Base-by-base conservation (phyloP, 768 basidiomycete species). In the Glaciozyma martinii region DNA sequence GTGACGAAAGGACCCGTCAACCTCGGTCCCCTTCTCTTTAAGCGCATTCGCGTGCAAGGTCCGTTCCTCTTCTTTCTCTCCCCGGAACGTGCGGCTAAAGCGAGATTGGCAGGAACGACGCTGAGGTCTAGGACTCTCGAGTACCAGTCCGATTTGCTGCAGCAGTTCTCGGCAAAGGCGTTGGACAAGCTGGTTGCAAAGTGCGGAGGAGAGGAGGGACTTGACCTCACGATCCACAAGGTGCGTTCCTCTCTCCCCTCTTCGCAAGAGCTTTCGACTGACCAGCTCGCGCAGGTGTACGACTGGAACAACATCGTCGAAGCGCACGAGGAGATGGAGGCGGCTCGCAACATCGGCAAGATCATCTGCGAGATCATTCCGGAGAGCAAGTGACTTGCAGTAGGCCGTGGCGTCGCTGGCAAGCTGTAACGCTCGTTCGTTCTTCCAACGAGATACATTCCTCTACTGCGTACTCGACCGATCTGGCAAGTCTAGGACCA, bases 271-370 rank as follows among this genome's bases (percentile, higher is more conserved):
- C 44, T 56, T 44, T 66, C n/a, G 0, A 44, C 46, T 62, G 70
- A 47, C 46, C 27, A 6, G 13, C 12, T 9, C 1, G 7, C 30
- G 15, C 65, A 90, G 88, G 84, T 89, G 23, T 93, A 86, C 77
- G 80, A 83, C 2, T 90, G 88, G 89, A 80, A 81, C 18, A 80
- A 88, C 58, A 88, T 94, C 58, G 83, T 84, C 71, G 82, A 82
- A 37, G 91, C 90, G 3, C 89, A 90, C 67, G 80, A 81, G 66
- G 89, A 89, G 77, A 91, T 97, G 86, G 84, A 87, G 74, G 83
- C 79, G 63, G 86, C 90, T 73, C 81, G 79, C 76, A 86, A 82
- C 69, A 80, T 77, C 76, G 79, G 79, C 5, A 79, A 79, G 74
- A 76, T 79, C 46, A 71, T 79, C 19, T 73, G 78, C 54, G 74